Percentiles rank a stretch among this genome's conserved stretches.
Conservation (phyloP, 257 asterid species). For the Jasminum sambac region DNA sequence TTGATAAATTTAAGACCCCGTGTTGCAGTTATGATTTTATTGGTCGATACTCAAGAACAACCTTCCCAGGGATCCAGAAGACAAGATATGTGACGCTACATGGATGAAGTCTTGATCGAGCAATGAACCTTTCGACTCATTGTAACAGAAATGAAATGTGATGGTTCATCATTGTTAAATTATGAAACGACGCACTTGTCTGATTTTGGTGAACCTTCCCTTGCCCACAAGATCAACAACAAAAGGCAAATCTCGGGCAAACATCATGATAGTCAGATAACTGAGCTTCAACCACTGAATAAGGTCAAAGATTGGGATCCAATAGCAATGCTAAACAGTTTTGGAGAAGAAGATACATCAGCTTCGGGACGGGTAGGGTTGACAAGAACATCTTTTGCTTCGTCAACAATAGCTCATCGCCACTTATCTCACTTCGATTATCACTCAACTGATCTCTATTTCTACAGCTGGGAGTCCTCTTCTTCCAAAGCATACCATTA, state of each 20-base stretch:
- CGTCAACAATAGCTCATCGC: conserved; percentile 88
- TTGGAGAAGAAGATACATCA: conserved; percentile 83
- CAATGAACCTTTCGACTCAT: conserved; percentile 37
- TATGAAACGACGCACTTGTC: conserved; percentile 38
- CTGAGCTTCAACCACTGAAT: too few species aligned
- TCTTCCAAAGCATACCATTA: conserved; percentile 64
- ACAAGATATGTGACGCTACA: conserved; percentile 36
- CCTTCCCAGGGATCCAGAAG: conserved; percentile 67
- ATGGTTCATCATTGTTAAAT: conserved; percentile 45
- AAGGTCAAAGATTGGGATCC: conserved; percentile 91
- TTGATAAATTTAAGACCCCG: too few species aligned
- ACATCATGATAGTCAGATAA: conserved; percentile 12
- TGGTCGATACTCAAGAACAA: conserved; percentile 22
- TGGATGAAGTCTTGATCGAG: conserved; percentile 55
- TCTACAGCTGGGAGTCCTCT: conserved; percentile 98
- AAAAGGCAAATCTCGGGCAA: conserved; percentile 28
- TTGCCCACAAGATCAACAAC: conserved; percentile 19
- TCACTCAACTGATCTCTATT: conserved; percentile 77
- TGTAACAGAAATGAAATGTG: conserved; percentile 51
- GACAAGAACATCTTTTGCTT: conserved; percentile 54
- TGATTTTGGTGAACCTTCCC: conserved; percentile 34
- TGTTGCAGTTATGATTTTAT: conserved; percentile 28
- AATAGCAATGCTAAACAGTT: conserved; percentile 59
- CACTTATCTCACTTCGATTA: conserved; percentile 85
- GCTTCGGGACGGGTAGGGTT: conserved; percentile 78